Base-by-base conservation (phyloP, 2,329 filamentous ascomycete species). In the Fusarium pseudograminearum region DNA sequence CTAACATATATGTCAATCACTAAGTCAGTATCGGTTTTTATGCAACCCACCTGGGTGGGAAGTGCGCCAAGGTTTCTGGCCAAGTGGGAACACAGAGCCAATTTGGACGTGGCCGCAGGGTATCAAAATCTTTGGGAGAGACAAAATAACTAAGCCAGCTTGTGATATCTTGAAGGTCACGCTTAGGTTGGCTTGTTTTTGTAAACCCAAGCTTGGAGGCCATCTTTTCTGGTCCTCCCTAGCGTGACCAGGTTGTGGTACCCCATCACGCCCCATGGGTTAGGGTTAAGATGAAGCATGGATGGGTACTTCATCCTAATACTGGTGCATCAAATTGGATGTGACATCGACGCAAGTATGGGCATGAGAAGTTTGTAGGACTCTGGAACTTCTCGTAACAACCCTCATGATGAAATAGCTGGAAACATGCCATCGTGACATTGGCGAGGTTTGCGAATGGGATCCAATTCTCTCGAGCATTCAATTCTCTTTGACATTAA, bases 261-360 rank as follows among this genome's bases (percentile, higher is more conserved):
- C 66, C 61, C 47, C 20, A 63, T 55, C 48, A 70, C 40, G 47
- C 34, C 42, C 42, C 51, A 26, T 70, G 67, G 67, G 67, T 71
- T 70, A 71, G 67, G 67, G 63, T 70, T 71, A 46, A 45, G 30
- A 46, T 24, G 50, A 58, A 52, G 38, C 34, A 41, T 47, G 40
- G 34, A 52, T 47, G 52, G 40, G 33, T 45, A 36, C 42, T 16
- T 41, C 26, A 56, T 22, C 22, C 26, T 28, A 28, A 28, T 34
- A 11, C 24, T 30, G 12, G 30, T 45, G 20, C 28, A 51, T 51
- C 36, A 53, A 57, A 45, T 50, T 63, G 24, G 24, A 44, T 38
- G 40, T 15, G 38, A 41, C 34, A 41, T 50, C 34, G 16, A 46
- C 9, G 18, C 16, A 36, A 14, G n/a, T 20, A 31, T 28, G n/a